Evolutionary conservation across 805 yeast genomes (phyloP).

Genomic region (Wickerhamia fluorescens): DNA sequence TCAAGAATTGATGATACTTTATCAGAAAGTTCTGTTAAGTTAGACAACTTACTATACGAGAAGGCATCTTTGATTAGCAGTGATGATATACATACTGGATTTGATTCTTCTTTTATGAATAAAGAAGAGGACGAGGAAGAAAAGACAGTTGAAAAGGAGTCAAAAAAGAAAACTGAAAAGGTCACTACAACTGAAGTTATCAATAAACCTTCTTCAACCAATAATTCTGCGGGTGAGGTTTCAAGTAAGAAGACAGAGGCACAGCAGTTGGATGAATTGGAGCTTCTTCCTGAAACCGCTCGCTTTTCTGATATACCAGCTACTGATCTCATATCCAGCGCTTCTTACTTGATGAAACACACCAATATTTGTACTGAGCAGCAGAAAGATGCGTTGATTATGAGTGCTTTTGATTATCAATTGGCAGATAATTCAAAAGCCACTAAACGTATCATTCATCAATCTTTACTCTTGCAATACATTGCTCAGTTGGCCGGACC

Average conservation of each 20-base stretch:
- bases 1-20: constrained; percentile 62
- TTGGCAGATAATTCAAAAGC: constrained; percentile 56
- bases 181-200: constrained; percentile 25
- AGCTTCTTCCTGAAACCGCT: constrained; percentile 55
- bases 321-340: constrained; percentile 42
- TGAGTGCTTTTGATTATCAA: constrained; percentile 86
- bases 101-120: constrained; percentile 77
- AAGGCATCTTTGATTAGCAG: constrained; percentile 72
- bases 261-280: constrained; percentile 42
- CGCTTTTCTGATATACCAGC: constrained; percentile 54
- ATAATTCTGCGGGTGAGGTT: constrained; percentile 2
- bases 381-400: constrained; percentile 86
- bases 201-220: constrained; percentile 8
- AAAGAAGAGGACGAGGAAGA: constrained; percentile 33
- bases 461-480: constrained; percentile 75
- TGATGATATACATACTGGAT: constrained; percentile 89
- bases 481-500: constrained; percentile 40
- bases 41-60: constrained; percentile 62
- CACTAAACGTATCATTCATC: constrained; percentile 58
- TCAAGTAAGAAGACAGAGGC: constrained; percentile 9
- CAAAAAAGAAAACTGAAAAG: constrained; percentile 3
- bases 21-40: constrained; percentile 55
- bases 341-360: constrained; percentile 48
- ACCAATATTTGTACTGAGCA: constrained; percentile 68
- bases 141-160: constrained; percentile 10